A percentile compares a stretch with the other conserved stretches of the same genome.
phyloP scores from a whole-genome alignment of 2,329 filamentous ascomycete genomes.

The Botryotinia globosa region DNA sequence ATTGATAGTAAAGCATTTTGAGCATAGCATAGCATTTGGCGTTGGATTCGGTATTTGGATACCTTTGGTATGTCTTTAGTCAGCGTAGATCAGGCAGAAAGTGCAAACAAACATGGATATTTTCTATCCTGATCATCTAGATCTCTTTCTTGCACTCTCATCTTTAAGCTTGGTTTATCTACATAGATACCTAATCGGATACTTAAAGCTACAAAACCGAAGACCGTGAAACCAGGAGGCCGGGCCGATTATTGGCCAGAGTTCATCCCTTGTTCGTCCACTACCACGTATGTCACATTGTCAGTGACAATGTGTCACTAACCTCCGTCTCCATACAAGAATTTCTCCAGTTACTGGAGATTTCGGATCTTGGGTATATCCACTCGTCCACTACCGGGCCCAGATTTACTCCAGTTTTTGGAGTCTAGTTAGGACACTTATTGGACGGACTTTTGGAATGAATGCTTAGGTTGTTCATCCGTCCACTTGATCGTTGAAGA shows the following conservation, averaged over 20 bases:
- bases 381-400: neutral
- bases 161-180: neutral
- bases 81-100: neutral
- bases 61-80: neutral
- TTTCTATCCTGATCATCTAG: neutral
- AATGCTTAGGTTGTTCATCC: neutral
- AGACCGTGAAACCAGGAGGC: neutral
- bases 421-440: neutral
- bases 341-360: neutral
- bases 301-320: too few species aligned
- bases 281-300: neutral
- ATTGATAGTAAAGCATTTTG: neutral
- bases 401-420: neutral
- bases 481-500: neutral
- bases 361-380: neutral
- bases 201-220: neutral
- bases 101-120: neutral
- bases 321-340: neutral
- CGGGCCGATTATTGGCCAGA: neutral
- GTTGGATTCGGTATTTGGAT: slow-evolving; percentile 7
- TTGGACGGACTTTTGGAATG: neutral
- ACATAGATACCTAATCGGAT: too few species aligned
- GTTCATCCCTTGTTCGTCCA: neutral
- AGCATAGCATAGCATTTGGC: slow-evolving; percentile 4
- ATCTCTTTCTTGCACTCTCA: neutral